phyloP scores from a whole-genome alignment of 495 filamentous ascomycete species.

The Margaritispora aquatica region DNA sequence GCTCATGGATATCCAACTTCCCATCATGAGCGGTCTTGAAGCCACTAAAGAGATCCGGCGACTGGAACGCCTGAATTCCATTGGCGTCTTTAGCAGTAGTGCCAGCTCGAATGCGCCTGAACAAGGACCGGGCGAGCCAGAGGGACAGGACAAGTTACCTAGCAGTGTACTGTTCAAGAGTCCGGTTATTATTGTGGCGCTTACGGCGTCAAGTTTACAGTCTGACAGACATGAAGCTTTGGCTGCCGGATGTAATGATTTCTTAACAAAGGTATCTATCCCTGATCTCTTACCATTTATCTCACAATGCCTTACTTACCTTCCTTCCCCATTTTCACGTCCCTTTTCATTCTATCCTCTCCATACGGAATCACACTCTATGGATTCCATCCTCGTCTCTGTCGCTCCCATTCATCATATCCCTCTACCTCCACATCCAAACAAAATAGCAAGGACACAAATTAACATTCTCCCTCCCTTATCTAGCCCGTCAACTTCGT shows the following conservation, averaged over 20 bases:
- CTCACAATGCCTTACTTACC: constrained; percentile 1
- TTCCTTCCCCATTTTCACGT: not conserved
- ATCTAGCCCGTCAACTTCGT: constrained; percentile 98
- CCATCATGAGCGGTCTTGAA: constrained; percentile 93
- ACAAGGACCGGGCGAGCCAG: constrained; percentile 23
- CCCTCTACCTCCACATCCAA: no score
- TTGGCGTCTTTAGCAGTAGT: constrained; percentile 69
- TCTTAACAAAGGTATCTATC: constrained; percentile 83
- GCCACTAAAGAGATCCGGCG: constrained; percentile 95
- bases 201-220: constrained; percentile 89
- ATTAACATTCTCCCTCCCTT: constrained; percentile 6
- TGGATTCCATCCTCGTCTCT: no score
- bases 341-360: not conserved
- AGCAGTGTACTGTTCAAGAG: constrained; percentile 78
- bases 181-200: constrained; percentile 94
- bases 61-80: constrained; percentile 80
- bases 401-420: no score
- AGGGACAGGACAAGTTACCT: constrained; percentile 60
- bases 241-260: constrained; percentile 96
- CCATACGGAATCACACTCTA: no score
- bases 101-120: constrained; percentile 32
- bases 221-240: constrained; percentile 92
- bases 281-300: not conserved
- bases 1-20: constrained; percentile 97
- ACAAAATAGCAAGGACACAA: no score